Evolutionary conservation across 495 filamentous ascomycete species (phyloP), one percentile per base, ranked within the genome.

Genomic region (Podospora bellae-mahoneyi): DNA sequence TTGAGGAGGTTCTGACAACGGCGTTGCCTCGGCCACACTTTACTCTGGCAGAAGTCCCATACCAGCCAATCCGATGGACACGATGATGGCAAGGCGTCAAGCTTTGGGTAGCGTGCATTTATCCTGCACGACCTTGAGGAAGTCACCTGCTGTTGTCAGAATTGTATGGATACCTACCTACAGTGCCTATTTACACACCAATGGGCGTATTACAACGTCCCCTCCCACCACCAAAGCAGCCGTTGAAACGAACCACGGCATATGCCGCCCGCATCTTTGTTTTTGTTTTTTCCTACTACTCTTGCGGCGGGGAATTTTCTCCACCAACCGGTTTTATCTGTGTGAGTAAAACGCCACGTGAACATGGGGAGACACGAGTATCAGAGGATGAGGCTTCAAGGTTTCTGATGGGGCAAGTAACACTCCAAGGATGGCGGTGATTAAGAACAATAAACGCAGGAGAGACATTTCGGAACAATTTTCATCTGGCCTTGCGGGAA

Each of bases 1-100:
- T 67, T 48, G 39, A 13, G 39, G 30, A 32, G 30, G 30, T 55
- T 18, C 44, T 48, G 30, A 32, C n/a, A 6, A 53, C 68, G 68
- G 68, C 68, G 58, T 30, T 69, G 57, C 68, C 32, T 69, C 68
- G 68, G 68, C 64, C 64, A 20, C 59, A 69, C 60, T 69, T 57
- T 58, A 3, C 2, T 7, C 55, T 58, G 55, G 55, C 55, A 58
- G 55, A 19, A 58, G 4, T 58, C 55, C 55, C n/a, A 58, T 26
- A 19, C 23, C 18, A 2, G 3, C 39, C 39, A 48, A 48, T 48
- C 39, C 39, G 39, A 48, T 48, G 9, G 13, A 48, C 15, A 48
- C 39, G 39, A 48, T 48, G 39, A 10, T 13, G 23, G 23, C 23
- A 23, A 10, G 39, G 39, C 39, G 39, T 48, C 39, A 18, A 48